phyloP scores from a whole-genome alignment of 2,329 filamentous ascomycete genomes.

The Claviceps pazoutovae region DNA sequence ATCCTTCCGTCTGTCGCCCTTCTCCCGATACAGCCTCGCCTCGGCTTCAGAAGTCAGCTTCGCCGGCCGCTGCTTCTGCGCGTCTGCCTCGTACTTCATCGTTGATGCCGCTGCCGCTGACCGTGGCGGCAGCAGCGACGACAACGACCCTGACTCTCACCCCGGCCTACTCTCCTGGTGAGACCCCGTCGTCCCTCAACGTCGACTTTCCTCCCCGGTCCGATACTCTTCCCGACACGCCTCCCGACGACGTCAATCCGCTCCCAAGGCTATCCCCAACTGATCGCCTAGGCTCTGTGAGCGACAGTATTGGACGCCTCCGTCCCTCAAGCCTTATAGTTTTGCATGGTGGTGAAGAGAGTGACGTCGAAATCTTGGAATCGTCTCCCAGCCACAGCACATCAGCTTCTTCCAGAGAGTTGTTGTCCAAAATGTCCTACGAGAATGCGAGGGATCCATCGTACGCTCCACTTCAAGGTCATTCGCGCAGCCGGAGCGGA shows the following conservation, averaged over 20 bases:
- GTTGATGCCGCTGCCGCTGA: constrained; percentile 25
- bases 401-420: constrained; percentile 1
- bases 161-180: constrained; percentile 2
- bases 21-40: constrained; percentile 5
- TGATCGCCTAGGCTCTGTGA: constrained; percentile 13
- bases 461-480: constrained; percentile 14
- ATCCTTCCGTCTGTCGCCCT: constrained; percentile 1
- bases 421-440: constrained; percentile 15
- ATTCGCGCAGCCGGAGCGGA: constrained; percentile 19
- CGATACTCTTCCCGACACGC: constrained; percentile 1
- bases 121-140: constrained; percentile 7
- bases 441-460: constrained; percentile 16
- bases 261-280: constrained; percentile 13
- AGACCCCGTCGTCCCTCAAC: constrained; percentile 1
- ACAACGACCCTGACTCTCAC: constrained; percentile 5
- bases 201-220: neutral
- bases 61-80: constrained; percentile 16
- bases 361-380: constrained; percentile 7
- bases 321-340: constrained; percentile 3
- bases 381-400: constrained; percentile 7
- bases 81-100: constrained; percentile 30
- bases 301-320: constrained; percentile 3
- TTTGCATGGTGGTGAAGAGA: constrained; percentile 5
- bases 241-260: constrained; percentile 3
- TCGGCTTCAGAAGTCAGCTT: constrained; percentile 13